Percentiles rank a stretch among this genome's conserved stretches.
phyloP scores from a whole-genome alignment of 805 yeast genomes.

The Maudiozyma pseudohumilis region DNA sequence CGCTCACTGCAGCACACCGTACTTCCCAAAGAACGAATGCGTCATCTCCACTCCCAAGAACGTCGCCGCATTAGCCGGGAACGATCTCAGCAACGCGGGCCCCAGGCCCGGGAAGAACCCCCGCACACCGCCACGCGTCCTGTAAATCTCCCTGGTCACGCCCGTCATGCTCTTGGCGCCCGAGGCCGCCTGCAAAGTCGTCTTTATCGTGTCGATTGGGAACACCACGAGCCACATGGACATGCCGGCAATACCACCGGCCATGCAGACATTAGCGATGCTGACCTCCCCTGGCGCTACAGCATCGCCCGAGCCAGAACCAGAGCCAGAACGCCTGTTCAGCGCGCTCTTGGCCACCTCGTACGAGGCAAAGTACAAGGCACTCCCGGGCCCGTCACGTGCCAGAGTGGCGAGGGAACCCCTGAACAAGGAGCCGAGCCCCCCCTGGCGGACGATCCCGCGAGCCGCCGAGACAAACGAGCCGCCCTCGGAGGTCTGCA shows the following conservation, averaged over 20 bases:
- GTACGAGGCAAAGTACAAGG: slow-evolving; percentile 89
- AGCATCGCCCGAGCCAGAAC: slow-evolving; percentile 5
- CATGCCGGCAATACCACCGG: slow-evolving; percentile 95
- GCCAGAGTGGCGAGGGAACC: slow-evolving; percentile 90
- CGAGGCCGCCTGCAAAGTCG: slow-evolving; percentile 29
- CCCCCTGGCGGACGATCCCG: slow-evolving; percentile 69
- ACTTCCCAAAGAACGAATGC: slow-evolving; percentile 31
- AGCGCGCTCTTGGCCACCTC: slow-evolving; percentile 64
- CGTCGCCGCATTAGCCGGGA: slow-evolving; percentile 99
- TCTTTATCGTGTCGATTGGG: slow-evolving; percentile 92
- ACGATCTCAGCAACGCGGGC: slow-evolving; percentile 86
- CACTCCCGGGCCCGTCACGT: slow-evolving; percentile 96
- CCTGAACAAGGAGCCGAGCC: slow-evolving; percentile 72
- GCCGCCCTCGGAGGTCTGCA: slow-evolving; percentile 54
- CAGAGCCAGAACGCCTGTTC: slow-evolving; percentile 28
- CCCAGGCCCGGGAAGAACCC: slow-evolving; percentile 98
- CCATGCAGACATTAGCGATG: slow-evolving; percentile 64
- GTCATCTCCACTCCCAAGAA: slow-evolving; percentile 91
- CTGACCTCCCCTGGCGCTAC: slow-evolving; percentile 41
- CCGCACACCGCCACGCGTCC: slow-evolving; percentile 60
- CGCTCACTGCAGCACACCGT: slow-evolving; percentile 14
- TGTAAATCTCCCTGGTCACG: slow-evolving; percentile 61
- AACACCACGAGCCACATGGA: slow-evolving; percentile 95
- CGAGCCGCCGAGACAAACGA: slow-evolving; percentile 38
- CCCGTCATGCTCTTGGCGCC: slow-evolving; percentile 45